Percentiles rank a stretch among this genome's conserved stretches.
These are phyloP conservation scores for Chrysoporthe cubensis DNA, from an alignment of 2,329 filamentous ascomycete genomes.

Conservation along the genomic window DNA sequence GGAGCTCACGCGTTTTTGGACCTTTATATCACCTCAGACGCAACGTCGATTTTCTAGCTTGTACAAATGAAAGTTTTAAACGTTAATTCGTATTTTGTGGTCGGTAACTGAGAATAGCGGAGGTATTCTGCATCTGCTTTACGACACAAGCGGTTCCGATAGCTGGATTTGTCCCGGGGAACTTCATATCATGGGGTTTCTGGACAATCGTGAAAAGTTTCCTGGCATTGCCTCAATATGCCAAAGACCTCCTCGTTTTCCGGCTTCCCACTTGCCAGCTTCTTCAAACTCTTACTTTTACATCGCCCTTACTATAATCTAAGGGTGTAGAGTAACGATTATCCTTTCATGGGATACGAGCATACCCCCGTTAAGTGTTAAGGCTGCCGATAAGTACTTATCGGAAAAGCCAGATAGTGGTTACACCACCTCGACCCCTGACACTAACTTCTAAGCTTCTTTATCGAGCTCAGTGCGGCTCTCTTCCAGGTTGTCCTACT, in stretches of 20 bases:
- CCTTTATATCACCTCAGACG: constrained; percentile 25
- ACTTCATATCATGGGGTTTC: too few relatives aligned
- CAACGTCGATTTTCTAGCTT: constrained; percentile 35
- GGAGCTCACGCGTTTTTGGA: constrained; percentile 32
- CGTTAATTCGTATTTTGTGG: constrained; percentile 11
- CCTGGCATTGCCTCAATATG: too few relatives aligned
- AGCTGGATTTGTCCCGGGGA: too few relatives aligned
- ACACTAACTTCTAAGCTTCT: not conserved
- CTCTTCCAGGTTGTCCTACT: constrained; percentile 1
- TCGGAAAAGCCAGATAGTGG: constrained; percentile 17
- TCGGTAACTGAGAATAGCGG: not conserved
- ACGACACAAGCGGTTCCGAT: too few relatives aligned
- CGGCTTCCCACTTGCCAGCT: too few relatives aligned
- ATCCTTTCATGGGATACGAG: constrained; percentile 1
- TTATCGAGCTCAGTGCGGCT: constrained; percentile 13
- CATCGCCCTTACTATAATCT: too few relatives aligned
- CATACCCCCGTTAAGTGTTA: not conserved
- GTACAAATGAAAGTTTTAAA: constrained; percentile 43
- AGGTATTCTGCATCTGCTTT: too few relatives aligned
- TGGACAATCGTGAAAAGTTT: too few relatives aligned
- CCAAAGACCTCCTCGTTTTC: too few relatives aligned
- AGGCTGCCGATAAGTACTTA: constrained; percentile 16
- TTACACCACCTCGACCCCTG: not conserved
- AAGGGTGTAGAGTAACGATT: too few relatives aligned
- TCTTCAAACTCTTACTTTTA: too few relatives aligned